Evolutionary conservation across 164 flowering plant species (phyloP).

Genomic region (Vitis rotundifolia): DNA sequence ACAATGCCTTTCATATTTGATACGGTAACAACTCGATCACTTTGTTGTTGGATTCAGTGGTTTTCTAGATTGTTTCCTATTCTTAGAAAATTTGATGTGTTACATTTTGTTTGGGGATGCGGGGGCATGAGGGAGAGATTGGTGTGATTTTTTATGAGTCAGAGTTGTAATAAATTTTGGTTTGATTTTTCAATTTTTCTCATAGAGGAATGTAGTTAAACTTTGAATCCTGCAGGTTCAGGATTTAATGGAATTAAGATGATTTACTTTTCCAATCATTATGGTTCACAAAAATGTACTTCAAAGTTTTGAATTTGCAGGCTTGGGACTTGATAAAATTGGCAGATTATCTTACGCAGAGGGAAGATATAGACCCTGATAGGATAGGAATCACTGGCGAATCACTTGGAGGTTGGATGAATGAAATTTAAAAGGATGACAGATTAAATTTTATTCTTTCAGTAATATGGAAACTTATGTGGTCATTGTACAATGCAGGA

Average conservation of each 20-base stretch:
- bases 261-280: neutral
- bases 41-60: neutral
- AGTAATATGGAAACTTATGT: constrained; percentile 1
- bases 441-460: neutral
- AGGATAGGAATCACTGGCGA: constrained; percentile 94
- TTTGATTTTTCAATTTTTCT: neutral
- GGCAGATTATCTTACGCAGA: constrained; percentile 80
- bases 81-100: neutral
- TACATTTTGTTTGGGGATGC: too few relatives aligned
- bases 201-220: neutral
- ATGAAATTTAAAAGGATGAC: constrained; percentile 1
- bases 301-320: constrained; percentile 25
- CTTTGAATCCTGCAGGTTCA: constrained; percentile 15
- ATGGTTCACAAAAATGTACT: neutral
- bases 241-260: too few relatives aligned
- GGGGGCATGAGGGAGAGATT: too few relatives aligned
- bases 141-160: too few relatives aligned
- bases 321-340: constrained; percentile 91
- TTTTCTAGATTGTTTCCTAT: neutral
- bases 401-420: constrained; percentile 90
- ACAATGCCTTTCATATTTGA: constrained; percentile 98
- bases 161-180: neutral
- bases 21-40: constrained; percentile 48
- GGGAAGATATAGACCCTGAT: constrained; percentile 78
- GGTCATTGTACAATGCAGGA: constrained; percentile 45